Conservation (phyloP, 345 rosid genomes). For the Moringa oleifera region DNA sequence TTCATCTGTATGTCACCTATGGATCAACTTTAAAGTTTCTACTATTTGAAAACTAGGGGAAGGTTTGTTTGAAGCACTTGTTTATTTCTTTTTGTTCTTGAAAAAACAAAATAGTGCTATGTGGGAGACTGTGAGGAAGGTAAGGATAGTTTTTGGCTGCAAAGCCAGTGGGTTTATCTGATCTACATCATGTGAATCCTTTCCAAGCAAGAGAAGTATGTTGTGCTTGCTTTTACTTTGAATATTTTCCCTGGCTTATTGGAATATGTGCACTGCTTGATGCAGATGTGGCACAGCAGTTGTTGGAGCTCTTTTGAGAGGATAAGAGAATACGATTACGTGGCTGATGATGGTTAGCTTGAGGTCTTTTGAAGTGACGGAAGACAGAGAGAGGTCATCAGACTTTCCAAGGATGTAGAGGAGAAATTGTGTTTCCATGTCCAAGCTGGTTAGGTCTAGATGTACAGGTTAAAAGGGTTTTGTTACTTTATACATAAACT, state of each 20-base stretch:
- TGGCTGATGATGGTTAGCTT: neutral
- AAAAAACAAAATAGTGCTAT: too few relatives aligned
- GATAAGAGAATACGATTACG: neutral
- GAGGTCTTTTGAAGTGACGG: too few relatives aligned
- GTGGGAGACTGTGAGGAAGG: too few relatives aligned
- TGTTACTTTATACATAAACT: neutral
- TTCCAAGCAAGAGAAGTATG: neutral
- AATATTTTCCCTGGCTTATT: neutral
- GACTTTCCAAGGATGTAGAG: too few relatives aligned
- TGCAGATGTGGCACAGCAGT: slow-evolving; percentile 67
- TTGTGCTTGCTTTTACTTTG: neutral
- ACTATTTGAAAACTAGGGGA: neutral
- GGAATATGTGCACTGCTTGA: neutral
- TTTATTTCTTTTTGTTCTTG: too few relatives aligned
- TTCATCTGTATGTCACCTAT: neutral
- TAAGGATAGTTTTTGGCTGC: too few relatives aligned
- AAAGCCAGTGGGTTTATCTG: too few relatives aligned
- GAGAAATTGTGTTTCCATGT: too few relatives aligned
- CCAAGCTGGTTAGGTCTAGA: too few relatives aligned
- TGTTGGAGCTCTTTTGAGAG: slow-evolving; percentile 61
- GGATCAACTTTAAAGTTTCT: neutral
- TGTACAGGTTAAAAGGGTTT: neutral
- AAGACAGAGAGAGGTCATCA: too few relatives aligned
- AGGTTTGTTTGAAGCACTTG: too few relatives aligned
- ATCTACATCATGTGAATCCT: neutral